Base-by-base conservation (phyloP, 2,329 filamentous ascomycete genomes). In the Fusarium albosuccineum region DNA sequence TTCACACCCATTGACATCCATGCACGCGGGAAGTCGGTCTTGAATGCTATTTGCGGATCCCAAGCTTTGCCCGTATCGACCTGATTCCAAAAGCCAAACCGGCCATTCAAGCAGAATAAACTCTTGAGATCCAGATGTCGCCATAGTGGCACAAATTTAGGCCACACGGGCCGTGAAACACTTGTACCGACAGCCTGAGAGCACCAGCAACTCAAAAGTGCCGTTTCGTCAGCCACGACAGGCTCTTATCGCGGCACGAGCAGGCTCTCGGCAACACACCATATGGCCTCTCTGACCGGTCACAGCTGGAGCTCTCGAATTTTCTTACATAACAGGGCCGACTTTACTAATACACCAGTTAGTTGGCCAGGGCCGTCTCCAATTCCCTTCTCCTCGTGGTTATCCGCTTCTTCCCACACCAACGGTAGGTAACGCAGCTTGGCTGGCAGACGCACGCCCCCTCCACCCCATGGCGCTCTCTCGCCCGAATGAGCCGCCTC, bases 1-100 rank as follows among this genome's bases (percentile, higher is more conserved):
- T 63, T 54, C 57, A 68, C 66, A 63, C 66, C 65, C 14, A 54
- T 5, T 48, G 14, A 37, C 29, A 67, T 57, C 64, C 64, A 55
- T 67, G 51, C 46, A 68, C 57, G 48, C 57, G 48, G 64, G 62
- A 68, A 55, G 45, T 68, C 66, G 66, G 61, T 53, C 34, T n/a
- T 66, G 49, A 14, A 60, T 66, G 39, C 30, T 66, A 69, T 69
- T 68, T 64, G 66, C 59, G 51, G 51, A 41, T 44, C 17, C 50
- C 29, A 36, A 13, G 33, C 17, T 53, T 42, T 41, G 9, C 37
- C 17, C 45, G 17, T 10, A 45, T 55, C 29, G 22, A 10, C 11
- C 9, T 34, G 60, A 64, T 58, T 50, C 39, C 56, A 22, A 66
- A 52, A 64, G 44, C 52, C 40, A 57, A 48, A 17, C n/a, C 22